Conservation (phyloP, 306 rosid species). For the Pyrus betulifolia region DNA sequence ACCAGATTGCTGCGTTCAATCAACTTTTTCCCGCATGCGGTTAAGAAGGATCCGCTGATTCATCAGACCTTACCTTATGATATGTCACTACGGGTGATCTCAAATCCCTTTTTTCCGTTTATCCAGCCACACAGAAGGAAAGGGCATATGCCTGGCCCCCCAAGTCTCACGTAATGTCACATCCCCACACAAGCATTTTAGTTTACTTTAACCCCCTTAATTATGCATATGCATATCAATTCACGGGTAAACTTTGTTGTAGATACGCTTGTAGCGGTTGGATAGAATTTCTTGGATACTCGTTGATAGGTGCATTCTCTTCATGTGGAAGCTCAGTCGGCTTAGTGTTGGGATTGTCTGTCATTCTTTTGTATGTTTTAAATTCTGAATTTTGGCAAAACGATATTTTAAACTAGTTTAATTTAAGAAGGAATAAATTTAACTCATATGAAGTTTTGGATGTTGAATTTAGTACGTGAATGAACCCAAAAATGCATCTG, state of each 20-base stretch:
- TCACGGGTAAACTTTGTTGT: neutral
- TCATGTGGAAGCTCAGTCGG: neutral
- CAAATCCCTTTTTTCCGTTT: neutral
- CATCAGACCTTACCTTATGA: neutral
- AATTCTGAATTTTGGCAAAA: no score
- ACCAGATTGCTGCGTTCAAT: neutral
- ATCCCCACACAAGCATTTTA: neutral
- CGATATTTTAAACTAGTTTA: no score
- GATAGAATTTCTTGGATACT: neutral
- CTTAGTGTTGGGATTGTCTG: neutral
- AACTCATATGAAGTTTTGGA: neutral
- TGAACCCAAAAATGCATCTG: neutral
- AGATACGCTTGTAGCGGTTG: no score
- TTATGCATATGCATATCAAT: neutral
- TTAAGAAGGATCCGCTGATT: neutral
- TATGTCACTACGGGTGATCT: neutral
- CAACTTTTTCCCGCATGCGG: neutral
- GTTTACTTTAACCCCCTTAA: neutral
- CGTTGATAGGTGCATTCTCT: neutral
- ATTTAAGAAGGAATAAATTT: no score
- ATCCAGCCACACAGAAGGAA: neutral
- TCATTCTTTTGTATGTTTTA: no score
- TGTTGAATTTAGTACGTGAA: neutral
- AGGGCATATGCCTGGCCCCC: neutral
- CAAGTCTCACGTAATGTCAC: neutral